A percentile compares a stretch with the other conserved stretches of the same genome.
Conservation (phyloP, 1,284 basidiomycete species). For the Austroboletus niveus region DNA sequence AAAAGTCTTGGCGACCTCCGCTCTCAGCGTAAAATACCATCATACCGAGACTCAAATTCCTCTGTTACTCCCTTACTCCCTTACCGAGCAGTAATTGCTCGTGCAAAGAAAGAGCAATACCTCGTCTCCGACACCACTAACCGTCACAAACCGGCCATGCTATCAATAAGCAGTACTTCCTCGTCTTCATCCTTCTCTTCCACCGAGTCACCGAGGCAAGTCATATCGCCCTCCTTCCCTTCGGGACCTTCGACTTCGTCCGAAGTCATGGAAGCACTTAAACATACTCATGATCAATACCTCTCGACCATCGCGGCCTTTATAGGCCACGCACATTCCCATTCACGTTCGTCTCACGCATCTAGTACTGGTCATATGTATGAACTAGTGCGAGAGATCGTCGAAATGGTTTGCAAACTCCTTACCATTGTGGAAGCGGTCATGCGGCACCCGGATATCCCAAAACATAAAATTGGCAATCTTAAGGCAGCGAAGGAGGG, state of each 20-base stretch:
- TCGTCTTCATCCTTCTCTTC: conserved; percentile 63
- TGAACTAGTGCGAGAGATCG: conserved; percentile 90
- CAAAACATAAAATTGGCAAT: conserved; percentile 52
- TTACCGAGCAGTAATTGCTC: conserved; percentile 25
- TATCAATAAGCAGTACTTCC: conserved; percentile 64
- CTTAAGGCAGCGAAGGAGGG: conserved; percentile 76
- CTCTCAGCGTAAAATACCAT: conserved; percentile 29
- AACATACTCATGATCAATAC: conserved; percentile 82
- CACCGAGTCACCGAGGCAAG: conserved; percentile 38
- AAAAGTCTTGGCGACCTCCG: conserved; percentile 58
- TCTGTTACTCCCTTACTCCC: conserved; percentile 35
- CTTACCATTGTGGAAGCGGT: conserved; percentile 92
- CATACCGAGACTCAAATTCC: conserved; percentile 32
- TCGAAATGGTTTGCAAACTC: conserved; percentile 89
- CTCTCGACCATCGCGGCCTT: conserved; percentile 94
- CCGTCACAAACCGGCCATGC: conserved; percentile 43
- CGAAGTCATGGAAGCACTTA: conserved; percentile 69
- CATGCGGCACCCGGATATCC: conserved; percentile 64
- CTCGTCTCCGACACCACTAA: conserved; percentile 28
- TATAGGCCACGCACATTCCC: conserved; percentile 94
- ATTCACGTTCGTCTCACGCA: conserved; percentile 85
- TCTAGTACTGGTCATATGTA: conserved; percentile 92
- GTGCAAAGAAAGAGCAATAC: conserved; percentile 35
- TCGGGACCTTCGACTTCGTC: conserved; percentile 62
- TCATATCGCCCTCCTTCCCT: conserved; percentile 58